Percentiles rank a stretch among this genome's conserved stretches.
phyloP scores from a whole-genome alignment of 2,329 filamentous ascomycete genomes.

The Coniochaeta ligniaria region DNA sequence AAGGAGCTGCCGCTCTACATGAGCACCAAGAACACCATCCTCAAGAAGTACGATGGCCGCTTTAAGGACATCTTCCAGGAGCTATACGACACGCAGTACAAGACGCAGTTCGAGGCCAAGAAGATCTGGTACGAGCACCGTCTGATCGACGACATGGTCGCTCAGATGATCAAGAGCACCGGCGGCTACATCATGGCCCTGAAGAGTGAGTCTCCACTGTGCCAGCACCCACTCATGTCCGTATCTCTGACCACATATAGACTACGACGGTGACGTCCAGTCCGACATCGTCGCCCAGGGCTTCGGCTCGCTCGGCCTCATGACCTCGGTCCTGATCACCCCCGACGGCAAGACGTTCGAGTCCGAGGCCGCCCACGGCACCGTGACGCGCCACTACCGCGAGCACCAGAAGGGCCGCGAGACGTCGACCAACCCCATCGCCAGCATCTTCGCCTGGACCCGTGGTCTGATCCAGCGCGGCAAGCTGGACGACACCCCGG shows the following conservation, averaged over 20 bases:
- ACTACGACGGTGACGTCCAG: conserved; percentile 98
- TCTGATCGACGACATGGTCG: conserved; percentile 99
- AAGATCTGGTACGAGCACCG: conserved; percentile 99
- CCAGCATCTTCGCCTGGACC: conserved; percentile 98
- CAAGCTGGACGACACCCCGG: conserved; percentile 86
- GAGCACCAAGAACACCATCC: conserved; percentile 99
- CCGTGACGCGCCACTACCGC: conserved; percentile 95
- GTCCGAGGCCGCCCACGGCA: conserved; percentile 95
- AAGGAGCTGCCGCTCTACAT: conserved; percentile 94
- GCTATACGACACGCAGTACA: conserved; percentile 83
- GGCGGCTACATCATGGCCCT: conserved; percentile 96
- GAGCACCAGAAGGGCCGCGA: conserved; percentile 97
- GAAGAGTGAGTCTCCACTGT: conserved; percentile 65
- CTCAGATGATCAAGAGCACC: conserved; percentile 98
- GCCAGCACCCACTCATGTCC: background rate
- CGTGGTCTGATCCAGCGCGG: conserved; percentile 89
- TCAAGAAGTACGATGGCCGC: conserved; percentile 96
- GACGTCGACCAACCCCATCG: conserved; percentile 97
- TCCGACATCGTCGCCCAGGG: conserved; percentile 98
- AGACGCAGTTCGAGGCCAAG: conserved; percentile 81
- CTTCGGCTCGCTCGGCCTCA: conserved; percentile 94
- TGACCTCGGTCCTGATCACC: conserved; percentile 96
- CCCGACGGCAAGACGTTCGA: conserved; percentile 96
- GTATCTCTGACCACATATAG: conserved; percentile 34
- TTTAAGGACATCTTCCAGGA: conserved; percentile 99